Base-by-base conservation (phyloP, 2,329 filamentous ascomycete species). In the Fusarium sp. region DNA sequence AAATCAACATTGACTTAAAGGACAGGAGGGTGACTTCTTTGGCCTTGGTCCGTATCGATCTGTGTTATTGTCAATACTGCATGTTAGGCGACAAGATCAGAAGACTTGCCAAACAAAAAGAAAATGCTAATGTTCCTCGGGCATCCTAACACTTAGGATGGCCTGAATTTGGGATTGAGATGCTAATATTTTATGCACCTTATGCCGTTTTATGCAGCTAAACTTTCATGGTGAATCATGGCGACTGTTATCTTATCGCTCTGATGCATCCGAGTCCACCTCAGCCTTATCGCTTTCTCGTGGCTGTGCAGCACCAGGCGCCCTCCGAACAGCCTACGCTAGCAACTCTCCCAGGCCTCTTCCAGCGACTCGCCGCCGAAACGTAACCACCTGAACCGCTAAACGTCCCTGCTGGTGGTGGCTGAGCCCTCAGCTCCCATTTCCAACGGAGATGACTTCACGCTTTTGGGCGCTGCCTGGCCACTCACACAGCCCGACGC, bases 341-440 rank as follows among this genome's bases (percentile, higher is more conserved):
- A 71, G 47, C 13, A 25, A 18, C 31, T 22, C 40, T 45, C 40
- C 4, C 20, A 45, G 40, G 40, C 40, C 40, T 7, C 27, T 16
- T 20, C 31, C 22, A 31, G 25, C 47, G n/a, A 54, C 18, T 31
- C 1, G n/a, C 7, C 31, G 18, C 42, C 59, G 38, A 4, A 57
- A 42, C 14, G 25, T 16, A 18, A 27, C 36, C 27, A 29, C 45
- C n/a, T 29, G 22, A 63, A 63, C 61, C 47, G 35, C 38, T 56
- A 29, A 61, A 59, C 63, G 54, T 25, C 64, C 60, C 45, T 45
- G 7, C 20, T 67, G 50, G 66, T 11, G 31, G 72, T 70, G 72
- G 69, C 73, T 42, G 58, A 62, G 62, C 25, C 10, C 6, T 47
- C 47, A 74, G 69, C 68, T 70, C 40, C 14, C 58, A 52, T 63